Percentiles rank a stretch among this genome's conserved stretches.
Conservation (phyloP, 2,329 filamentous ascomycete species). For the Scolecobasidium constrictum region DNA sequence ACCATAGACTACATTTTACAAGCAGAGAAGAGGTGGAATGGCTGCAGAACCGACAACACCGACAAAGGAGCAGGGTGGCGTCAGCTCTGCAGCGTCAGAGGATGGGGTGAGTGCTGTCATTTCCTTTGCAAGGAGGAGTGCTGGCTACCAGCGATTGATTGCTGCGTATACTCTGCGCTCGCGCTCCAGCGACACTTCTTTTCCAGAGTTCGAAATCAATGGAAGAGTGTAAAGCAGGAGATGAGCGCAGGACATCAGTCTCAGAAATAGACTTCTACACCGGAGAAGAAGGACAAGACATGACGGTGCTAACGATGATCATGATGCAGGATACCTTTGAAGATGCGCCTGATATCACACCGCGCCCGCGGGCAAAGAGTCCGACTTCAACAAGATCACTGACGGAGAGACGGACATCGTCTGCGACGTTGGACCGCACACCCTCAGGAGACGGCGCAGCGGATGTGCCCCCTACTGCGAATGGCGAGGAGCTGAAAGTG, state of each 20-base stretch:
- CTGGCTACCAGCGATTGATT: neutral
- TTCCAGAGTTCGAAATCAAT: no score
- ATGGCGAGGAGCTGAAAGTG: neutral
- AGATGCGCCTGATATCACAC: constrained; percentile 58
- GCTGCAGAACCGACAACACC: constrained; percentile 2
- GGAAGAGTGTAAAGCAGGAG: no score
- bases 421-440: constrained; percentile 44
- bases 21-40: no score
- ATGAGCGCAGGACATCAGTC: no score
- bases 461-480: neutral
- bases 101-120: neutral
- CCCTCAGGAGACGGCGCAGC: constrained; percentile 29
- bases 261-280: no score
- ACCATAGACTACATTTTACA: no score
- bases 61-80: neutral
- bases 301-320: no score
- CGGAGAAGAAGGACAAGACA: no score
- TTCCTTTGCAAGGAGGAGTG: neutral
- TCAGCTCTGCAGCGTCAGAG: neutral
- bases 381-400: constrained; percentile 41
- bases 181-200: no score
- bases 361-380: constrained; percentile 26
- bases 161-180: neutral
- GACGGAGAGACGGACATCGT: constrained; percentile 22
- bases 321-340: constrained; percentile 67